phyloP scores from a whole-genome alignment of 169 alveolate genomes.

The Plasmodium fragile region DNA sequence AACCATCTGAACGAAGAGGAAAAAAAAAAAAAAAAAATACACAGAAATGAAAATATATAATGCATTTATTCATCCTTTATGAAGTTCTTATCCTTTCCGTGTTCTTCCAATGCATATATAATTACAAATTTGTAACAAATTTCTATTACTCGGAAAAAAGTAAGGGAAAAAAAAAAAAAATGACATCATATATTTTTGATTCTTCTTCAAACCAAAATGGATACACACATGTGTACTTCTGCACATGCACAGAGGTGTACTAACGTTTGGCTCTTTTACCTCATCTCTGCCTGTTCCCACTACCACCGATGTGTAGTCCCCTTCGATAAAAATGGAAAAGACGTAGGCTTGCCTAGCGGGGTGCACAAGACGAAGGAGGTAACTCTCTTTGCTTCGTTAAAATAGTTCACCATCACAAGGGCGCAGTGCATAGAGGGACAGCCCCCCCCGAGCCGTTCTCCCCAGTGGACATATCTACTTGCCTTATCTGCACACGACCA shows the following conservation, averaged over 20 bases:
- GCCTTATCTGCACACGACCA: not conserved
- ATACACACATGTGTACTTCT: not conserved
- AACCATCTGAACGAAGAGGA: not conserved
- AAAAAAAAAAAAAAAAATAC: not conserved
- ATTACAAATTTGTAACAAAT: constrained; percentile 64
- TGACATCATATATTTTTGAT: constrained; percentile 27
- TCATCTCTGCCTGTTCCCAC: not conserved
- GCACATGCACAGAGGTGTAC: not conserved
- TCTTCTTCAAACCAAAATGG: constrained; percentile 34
- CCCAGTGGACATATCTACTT: not conserved
- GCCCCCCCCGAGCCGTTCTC: not conserved
- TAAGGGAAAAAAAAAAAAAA: constrained; percentile 62
- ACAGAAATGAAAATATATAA: constrained; percentile 25
- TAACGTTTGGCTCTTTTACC: not conserved
- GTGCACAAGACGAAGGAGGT: constrained; percentile 11
- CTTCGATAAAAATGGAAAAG: constrained; percentile 68
- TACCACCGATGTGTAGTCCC: constrained; percentile 2
- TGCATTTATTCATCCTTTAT: constrained; percentile 24
- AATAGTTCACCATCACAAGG: not conserved
- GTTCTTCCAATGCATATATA: constrained; percentile 69
- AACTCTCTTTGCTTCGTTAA: not conserved
- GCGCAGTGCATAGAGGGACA: not conserved
- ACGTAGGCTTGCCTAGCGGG: constrained; percentile 37
- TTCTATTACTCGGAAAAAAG: constrained; percentile 52
- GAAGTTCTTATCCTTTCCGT: constrained; percentile 29